phyloP scores from a whole-genome alignment of 1,284 basidiomycete species.

The Leucoagaricus sp. region DNA sequence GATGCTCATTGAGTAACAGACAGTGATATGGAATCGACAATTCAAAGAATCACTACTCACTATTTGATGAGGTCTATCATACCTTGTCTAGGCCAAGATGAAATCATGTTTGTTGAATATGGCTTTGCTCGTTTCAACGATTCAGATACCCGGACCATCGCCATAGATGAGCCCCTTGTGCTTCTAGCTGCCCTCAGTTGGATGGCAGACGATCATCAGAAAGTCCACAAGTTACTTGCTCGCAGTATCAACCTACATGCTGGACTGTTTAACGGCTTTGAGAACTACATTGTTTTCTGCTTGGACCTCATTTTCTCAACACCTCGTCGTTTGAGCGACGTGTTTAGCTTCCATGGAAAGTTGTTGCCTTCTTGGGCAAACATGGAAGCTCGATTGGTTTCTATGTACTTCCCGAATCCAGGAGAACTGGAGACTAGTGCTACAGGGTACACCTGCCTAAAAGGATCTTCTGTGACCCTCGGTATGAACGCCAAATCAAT shows the following conservation, averaged over 20 bases:
- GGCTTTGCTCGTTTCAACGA: conserved; percentile 41
- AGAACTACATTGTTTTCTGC: conserved; percentile 42
- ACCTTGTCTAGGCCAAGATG: conserved; percentile 37
- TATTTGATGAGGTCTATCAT: conserved; percentile 37
- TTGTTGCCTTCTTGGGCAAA: conserved; percentile 35
- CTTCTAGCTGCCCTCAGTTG: conserved; percentile 38
- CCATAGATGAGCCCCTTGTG: conserved; percentile 40
- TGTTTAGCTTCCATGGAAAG: conserved; percentile 34
- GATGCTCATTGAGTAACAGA: conserved; percentile 21
- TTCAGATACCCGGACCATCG: conserved; percentile 34
- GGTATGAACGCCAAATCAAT: conserved; percentile 36
- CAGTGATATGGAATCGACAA: conserved; percentile 37
- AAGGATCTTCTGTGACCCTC: conserved; percentile 35
- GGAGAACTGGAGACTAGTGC: conserved; percentile 27
- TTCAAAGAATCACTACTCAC: conserved; percentile 37
- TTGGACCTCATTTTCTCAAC: conserved; percentile 35
- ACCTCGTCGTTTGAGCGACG: conserved; percentile 29
- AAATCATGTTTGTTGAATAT: conserved; percentile 39
- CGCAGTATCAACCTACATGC: conserved; percentile 33
- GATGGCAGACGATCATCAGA: conserved; percentile 33
- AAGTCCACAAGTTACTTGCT: conserved; percentile 37
- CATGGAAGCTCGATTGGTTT: conserved; percentile 35
- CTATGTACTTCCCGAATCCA: conserved; percentile 27
- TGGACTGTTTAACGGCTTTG: conserved; percentile 37
- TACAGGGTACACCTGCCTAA: conserved; percentile 27